These are phyloP conservation scores for Tubosaeta brunneosetosa DNA, from an alignment of 768 basidiomycete species.

Conservation along the genomic window DNA sequence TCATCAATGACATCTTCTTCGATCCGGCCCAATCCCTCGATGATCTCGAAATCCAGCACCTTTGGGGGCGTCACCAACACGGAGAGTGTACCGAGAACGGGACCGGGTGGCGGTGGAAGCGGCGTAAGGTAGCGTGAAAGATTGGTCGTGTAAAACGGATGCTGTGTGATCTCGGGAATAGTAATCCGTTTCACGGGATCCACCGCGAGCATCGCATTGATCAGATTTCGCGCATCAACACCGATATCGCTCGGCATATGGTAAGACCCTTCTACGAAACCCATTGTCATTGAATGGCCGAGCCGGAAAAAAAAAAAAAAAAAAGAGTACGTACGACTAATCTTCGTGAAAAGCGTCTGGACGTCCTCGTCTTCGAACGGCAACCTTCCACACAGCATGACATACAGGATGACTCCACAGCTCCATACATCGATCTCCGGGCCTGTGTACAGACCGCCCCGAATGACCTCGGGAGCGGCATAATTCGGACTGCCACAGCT, in stretches of 20 bases:
- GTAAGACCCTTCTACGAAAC: slow-evolving; percentile 70
- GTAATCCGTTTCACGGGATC: slow-evolving; percentile 96
- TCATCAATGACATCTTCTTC: slow-evolving; percentile 91
- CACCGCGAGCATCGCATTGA: slow-evolving; percentile 85
- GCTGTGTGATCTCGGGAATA: slow-evolving; percentile 82
- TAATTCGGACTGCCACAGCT: slow-evolving; percentile 99
- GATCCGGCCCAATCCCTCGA: slow-evolving; percentile 88
- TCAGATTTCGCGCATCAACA: slow-evolving; percentile 70
- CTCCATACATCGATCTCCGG: slow-evolving; percentile 99
- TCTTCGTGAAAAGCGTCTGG: slow-evolving; percentile 88
- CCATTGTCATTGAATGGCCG: not conserved
- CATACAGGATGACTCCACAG: slow-evolving; percentile 97
- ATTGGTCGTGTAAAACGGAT: slow-evolving; percentile 86
- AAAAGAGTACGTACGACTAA: slow-evolving; percentile 58
- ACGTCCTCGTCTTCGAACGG: slow-evolving; percentile 99
- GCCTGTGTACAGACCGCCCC: slow-evolving; percentile 91
- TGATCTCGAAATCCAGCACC: slow-evolving; percentile 72
- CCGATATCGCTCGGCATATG: slow-evolving; percentile 81
- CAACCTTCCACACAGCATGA: slow-evolving; percentile 91
- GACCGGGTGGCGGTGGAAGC: slow-evolving; percentile 72
- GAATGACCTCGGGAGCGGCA: slow-evolving; percentile 96
- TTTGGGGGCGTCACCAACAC: slow-evolving; percentile 67
- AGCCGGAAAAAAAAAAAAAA: no score
- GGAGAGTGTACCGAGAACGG: slow-evolving; percentile 69
- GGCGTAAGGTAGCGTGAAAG: slow-evolving; percentile 84